These are phyloP conservation scores for Magnaporthiopsis incrustans DNA, from an alignment of 2,329 filamentous ascomycete species.

Conservation along the genomic window DNA sequence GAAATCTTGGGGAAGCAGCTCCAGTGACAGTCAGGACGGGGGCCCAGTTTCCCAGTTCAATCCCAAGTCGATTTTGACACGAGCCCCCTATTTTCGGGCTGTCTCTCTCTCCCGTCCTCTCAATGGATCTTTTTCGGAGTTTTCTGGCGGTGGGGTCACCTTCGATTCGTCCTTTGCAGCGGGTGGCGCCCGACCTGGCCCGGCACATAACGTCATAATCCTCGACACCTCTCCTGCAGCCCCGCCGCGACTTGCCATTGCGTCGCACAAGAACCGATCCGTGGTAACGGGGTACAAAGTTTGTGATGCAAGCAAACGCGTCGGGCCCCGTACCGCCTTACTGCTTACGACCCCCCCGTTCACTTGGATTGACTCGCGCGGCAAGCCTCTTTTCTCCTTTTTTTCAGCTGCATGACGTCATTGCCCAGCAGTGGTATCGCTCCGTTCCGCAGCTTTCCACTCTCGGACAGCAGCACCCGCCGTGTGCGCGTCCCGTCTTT, in stretches of 20 bases:
- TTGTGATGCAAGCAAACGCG: background rate
- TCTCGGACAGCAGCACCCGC: background rate
- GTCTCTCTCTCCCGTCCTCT: background rate
- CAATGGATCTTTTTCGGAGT: background rate
- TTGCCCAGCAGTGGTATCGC: background rate
- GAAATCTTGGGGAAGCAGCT: background rate
- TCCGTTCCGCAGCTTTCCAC: background rate
- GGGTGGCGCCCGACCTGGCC: background rate
- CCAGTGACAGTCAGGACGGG: background rate
- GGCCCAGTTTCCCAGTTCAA: background rate
- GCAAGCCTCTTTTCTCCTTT: background rate
- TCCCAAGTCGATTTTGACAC: background rate
- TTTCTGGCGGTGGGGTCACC: background rate
- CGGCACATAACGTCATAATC: background rate
- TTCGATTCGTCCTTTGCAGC: background rate
- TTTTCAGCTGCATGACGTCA: background rate
- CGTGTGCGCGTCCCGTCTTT: too few relatives aligned
- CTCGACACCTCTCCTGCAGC: background rate
- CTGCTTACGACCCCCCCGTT: background rate
- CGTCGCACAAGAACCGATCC: background rate
- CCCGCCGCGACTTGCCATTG: background rate
- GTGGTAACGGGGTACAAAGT: background rate
- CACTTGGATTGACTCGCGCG: background rate
- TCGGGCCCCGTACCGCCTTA: too few relatives aligned
- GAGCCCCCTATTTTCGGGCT: background rate